A percentile compares a stretch with the other conserved stretches of the same genome.
phyloP scores from a whole-genome alignment of 2,329 filamentous ascomycete genomes.

The Lasiodiplodia theobromae region DNA sequence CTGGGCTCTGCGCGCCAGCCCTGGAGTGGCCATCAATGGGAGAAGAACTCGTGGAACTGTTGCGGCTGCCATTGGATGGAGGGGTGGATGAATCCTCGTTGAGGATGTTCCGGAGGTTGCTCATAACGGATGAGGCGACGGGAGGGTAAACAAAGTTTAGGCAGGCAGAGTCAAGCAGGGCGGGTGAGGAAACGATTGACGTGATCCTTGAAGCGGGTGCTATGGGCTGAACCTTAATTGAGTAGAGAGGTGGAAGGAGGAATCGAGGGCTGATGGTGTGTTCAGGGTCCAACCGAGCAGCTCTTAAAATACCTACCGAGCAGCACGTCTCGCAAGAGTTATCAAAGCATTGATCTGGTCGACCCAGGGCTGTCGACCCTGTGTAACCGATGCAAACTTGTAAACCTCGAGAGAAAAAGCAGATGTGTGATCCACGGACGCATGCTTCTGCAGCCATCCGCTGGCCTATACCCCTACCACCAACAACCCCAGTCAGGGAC shows the following conservation, averaged over 20 bases:
- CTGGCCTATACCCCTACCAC: slow-evolving; percentile 23
- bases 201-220: slow-evolving; percentile 21
- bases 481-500: slow-evolving; percentile 23
- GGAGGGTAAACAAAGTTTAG: slow-evolving; percentile 1
- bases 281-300: slow-evolving; percentile 26
- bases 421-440: slow-evolving; percentile 24
- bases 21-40: background rate
- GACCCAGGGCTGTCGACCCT: slow-evolving; percentile 24
- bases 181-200: slow-evolving; percentile 1
- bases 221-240: slow-evolving; percentile 21
- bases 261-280: slow-evolving; percentile 11
- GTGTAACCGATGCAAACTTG: slow-evolving; percentile 30
- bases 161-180: background rate
- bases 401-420: slow-evolving; percentile 25
- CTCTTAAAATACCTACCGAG: slow-evolving; percentile 28
- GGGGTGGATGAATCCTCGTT: slow-evolving; percentile 21
- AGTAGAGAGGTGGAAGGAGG: slow-evolving; percentile 18
- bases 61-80: slow-evolving; percentile 18
- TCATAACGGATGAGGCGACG: slow-evolving; percentile 23
- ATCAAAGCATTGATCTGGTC: slow-evolving; percentile 29
- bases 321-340: slow-evolving; percentile 16
- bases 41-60: slow-evolving; percentile 2
- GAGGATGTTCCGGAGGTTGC: slow-evolving; percentile 27
- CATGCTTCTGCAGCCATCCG: slow-evolving; percentile 24
- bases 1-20: slow-evolving; percentile 7